Evolutionary conservation across 371 early-diverging fungal species (phyloP).

Genomic region (Mortierella sp.): DNA sequence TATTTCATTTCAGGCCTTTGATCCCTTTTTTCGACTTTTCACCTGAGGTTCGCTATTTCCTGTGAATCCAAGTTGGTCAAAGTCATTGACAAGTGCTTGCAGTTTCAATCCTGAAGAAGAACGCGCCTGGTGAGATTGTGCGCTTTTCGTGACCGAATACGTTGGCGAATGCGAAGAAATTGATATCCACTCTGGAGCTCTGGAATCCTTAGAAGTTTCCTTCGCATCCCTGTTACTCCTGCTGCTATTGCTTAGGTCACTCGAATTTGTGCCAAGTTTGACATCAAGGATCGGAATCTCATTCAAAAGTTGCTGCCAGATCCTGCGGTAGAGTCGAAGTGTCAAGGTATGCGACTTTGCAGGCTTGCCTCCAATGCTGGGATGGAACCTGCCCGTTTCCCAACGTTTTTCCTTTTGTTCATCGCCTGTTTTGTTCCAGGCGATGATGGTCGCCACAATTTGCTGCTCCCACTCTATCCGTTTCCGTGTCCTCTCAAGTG

Average conservation of each 20-base stretch:
- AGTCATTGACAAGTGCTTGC: constrained; percentile 30
- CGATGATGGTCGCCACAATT: constrained; percentile 25
- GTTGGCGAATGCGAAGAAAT: neutral
- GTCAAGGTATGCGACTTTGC: constrained; percentile 33
- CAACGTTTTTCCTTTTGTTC: constrained; percentile 15
- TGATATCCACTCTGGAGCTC: neutral
- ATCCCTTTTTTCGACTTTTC: constrained; percentile 16
- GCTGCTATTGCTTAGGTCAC: neutral
- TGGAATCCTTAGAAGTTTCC: neutral
- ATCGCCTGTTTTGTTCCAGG: constrained; percentile 34
- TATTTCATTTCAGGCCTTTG: neutral
- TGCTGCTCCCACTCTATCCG: constrained; percentile 30
- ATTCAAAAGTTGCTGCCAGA: constrained; percentile 46
- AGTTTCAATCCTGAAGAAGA: constrained; percentile 12
- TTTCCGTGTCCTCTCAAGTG: constrained; percentile 8
- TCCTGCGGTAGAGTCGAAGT: constrained; percentile 36
- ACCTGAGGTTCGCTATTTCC: neutral
- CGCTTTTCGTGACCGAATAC: constrained; percentile 30
- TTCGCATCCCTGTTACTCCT: neutral
- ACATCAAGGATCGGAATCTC: constrained; percentile 36
- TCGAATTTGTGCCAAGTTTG: neutral
- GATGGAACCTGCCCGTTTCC: constrained; percentile 27
- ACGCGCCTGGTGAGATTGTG: constrained; percentile 18
- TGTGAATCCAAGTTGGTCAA: constrained; percentile 36
- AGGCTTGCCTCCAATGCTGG: constrained; percentile 53